Conservation (phyloP, 129 eudicot species). For the Artemisia argyi region DNA sequence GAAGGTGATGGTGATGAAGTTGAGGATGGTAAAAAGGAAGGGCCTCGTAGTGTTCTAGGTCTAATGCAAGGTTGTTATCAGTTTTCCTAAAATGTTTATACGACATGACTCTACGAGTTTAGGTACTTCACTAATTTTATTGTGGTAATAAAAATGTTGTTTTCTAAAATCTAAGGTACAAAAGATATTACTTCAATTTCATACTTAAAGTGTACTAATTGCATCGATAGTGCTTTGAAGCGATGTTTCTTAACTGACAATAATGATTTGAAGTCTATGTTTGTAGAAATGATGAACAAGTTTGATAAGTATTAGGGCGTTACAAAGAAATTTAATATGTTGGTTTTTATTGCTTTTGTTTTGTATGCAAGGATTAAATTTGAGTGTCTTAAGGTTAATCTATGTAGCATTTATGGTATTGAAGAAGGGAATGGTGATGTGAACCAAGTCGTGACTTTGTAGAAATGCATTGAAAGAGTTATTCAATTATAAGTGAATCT, state of each 20-base stretch:
- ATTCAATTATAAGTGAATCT: neutral
- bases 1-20: no score
- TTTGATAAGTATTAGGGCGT: neutral
- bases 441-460: neutral
- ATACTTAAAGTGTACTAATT: neutral
- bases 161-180: no score
- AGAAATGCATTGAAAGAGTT: neutral
- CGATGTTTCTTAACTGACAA: neutral
- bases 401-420: neutral
- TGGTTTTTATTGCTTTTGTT: neutral
- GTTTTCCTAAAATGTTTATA: neutral
- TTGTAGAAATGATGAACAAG: neutral
- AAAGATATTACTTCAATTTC: constrained; percentile 2
- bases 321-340: neutral
- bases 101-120: no score
- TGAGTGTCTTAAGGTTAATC: neutral
- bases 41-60: neutral
- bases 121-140: no score
- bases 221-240: neutral
- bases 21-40: no score
- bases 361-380: neutral
- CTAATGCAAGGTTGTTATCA: neutral
- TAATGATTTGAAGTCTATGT: neutral
- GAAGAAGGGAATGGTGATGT: neutral
- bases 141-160: no score